Evolutionary conservation across 2,329 filamentous ascomycete genomes (phyloP).

Genomic region (Monosporascus sp.): DNA sequence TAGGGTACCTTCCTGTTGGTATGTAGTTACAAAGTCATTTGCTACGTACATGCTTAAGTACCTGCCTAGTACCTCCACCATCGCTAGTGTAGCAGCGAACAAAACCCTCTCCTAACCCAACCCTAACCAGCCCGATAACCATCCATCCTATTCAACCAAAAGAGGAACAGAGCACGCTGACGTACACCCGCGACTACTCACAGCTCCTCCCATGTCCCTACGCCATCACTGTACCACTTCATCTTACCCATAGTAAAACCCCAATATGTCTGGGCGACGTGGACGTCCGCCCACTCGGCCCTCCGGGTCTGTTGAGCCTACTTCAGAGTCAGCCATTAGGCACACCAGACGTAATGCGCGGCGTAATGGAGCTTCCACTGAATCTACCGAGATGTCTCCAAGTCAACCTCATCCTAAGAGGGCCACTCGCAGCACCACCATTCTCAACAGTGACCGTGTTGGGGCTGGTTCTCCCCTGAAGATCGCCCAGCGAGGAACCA

Average conservation of each 20-base stretch:
- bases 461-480: constrained; percentile 2
- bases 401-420: background rate
- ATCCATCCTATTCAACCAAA: background rate
- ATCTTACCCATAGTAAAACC: background rate
- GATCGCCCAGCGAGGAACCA: constrained; percentile 16
- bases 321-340: constrained; percentile 4
- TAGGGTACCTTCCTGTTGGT: too few species aligned
- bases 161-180: background rate
- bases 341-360: constrained; percentile 16
- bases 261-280: constrained; percentile 14
- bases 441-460: background rate
- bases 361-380: constrained; percentile 6
- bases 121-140: background rate
- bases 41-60: too few species aligned
- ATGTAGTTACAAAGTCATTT: too few species aligned
- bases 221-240: background rate
- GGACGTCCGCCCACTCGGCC: constrained; percentile 11
- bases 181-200: background rate
- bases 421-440: background rate
- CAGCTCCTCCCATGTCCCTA: background rate
- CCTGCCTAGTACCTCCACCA: too few species aligned
- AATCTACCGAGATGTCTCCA: background rate
- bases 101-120: background rate
- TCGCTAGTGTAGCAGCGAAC: background rate
- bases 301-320: constrained; percentile 12